These are phyloP conservation scores for Sporothrix brunneoviolacea DNA, from an alignment of 2,329 filamentous ascomycete species.

Conservation along the genomic window DNA sequence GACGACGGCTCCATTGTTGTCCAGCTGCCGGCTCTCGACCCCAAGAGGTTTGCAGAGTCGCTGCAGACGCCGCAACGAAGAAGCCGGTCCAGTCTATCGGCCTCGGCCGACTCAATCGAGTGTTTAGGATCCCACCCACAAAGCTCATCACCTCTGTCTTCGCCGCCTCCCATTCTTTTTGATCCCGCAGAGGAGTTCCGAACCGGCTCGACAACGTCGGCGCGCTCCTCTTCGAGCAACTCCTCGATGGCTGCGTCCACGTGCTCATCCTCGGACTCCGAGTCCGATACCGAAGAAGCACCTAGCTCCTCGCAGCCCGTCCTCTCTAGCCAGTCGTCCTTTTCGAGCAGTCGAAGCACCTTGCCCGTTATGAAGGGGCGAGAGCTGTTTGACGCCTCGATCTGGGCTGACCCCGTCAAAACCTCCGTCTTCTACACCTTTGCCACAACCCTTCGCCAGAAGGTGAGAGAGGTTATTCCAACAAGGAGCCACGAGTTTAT, in stretches of 20 bases:
- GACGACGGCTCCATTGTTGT: conserved; percentile 12
- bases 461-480: conserved; percentile 55
- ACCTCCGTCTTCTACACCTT: conserved; percentile 70
- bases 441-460: conserved; percentile 59
- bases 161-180: conserved; percentile 46
- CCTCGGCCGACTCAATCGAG: conserved; percentile 16
- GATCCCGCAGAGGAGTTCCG: conserved; percentile 39
- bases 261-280: conserved; percentile 7
- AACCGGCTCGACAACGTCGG: conserved; percentile 27
- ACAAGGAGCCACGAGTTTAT: conserved; percentile 65
- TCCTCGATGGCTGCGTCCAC: conserved; percentile 22
- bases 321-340: conserved; percentile 27
- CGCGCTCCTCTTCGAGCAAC: conserved; percentile 29
- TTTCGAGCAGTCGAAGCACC: conserved; percentile 22
- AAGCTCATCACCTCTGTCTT: conserved; percentile 51
- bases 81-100: conserved; percentile 15
- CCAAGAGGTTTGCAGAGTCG: conserved; percentile 4
- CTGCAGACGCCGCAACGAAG: conserved; percentile 21
- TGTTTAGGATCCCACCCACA: conserved; percentile 13
- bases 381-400: conserved; percentile 63
- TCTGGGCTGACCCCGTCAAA: conserved; percentile 61
- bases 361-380: conserved; percentile 61
- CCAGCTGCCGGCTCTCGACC: conserved; percentile 6
- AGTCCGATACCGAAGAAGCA: conserved; percentile 36
- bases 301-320: conserved; percentile 32